phyloP scores from a whole-genome alignment of 768 basidiomycete genomes.

The Rhodocollybia butyracea region DNA sequence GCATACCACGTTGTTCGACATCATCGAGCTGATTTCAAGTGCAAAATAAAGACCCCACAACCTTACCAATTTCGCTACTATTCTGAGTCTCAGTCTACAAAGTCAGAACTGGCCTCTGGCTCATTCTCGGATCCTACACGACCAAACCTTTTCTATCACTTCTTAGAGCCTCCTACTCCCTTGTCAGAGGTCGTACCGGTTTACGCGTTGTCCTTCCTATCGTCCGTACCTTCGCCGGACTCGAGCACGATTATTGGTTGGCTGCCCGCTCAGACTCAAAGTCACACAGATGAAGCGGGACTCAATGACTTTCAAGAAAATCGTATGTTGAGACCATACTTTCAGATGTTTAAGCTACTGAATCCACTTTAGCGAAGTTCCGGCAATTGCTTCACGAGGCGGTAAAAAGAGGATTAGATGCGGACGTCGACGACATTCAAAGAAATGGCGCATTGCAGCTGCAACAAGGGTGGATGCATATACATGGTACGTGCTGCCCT shows the following conservation, averaged over 20 bases:
- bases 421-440: slow-evolving; percentile 65
- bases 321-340: slow-evolving; percentile 37
- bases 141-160: slow-evolving; percentile 69
- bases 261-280: slow-evolving; percentile 46
- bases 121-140: slow-evolving; percentile 52
- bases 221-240: slow-evolving; percentile 39
- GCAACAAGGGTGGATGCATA: slow-evolving; percentile 84
- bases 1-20: no score
- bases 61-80: no score
- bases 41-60: no score
- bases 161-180: slow-evolving; percentile 49
- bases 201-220: slow-evolving; percentile 66
- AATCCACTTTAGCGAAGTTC: slow-evolving; percentile 47
- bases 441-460: slow-evolving; percentile 61
- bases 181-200: slow-evolving; percentile 41
- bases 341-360: neutral
- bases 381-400: slow-evolving; percentile 57
- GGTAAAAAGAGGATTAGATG: slow-evolving; percentile 48
- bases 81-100: no score
- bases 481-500: slow-evolving; percentile 42
- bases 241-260: slow-evolving; percentile 64
- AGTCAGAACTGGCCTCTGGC: neutral
- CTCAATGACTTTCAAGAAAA: slow-evolving; percentile 74
- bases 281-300: slow-evolving; percentile 38
- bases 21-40: no score